Conservation (phyloP, 2,329 filamentous ascomycete species). For the Samsoniella hepiali region DNA sequence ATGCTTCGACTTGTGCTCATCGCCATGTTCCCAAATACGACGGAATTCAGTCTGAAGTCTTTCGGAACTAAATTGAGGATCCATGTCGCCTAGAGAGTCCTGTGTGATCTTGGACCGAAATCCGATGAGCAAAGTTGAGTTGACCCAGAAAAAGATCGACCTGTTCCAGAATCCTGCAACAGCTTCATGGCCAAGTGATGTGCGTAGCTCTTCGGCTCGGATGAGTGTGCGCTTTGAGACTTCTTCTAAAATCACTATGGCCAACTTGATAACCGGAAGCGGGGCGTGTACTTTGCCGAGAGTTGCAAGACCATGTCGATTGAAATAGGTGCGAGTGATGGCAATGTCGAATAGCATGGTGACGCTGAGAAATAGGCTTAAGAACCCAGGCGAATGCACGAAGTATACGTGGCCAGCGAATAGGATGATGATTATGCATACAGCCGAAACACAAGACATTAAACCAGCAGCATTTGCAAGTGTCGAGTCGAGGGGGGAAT, state of each 20-base stretch:
- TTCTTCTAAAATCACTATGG: constrained; percentile 32
- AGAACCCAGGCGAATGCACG: constrained; percentile 30
- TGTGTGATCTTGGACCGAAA: neutral
- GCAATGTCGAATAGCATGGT: constrained; percentile 34
- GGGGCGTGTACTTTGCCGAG: constrained; percentile 29
- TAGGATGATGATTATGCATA: constrained; percentile 28
- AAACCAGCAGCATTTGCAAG: constrained; percentile 29
- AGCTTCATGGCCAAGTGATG: constrained; percentile 22
- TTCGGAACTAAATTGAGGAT: neutral
- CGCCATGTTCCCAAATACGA: too few species aligned
- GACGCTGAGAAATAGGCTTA: constrained; percentile 32
- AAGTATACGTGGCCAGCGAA: constrained; percentile 33
- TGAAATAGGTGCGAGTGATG: constrained; percentile 31
- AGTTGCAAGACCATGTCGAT: constrained; percentile 24
- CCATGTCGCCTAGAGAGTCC: neutral
- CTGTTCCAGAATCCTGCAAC: constrained; percentile 22
- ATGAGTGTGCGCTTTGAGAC: constrained; percentile 25
- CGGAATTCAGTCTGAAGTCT: neutral
- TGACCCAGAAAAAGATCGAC: neutral
- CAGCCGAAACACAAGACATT: constrained; percentile 27
- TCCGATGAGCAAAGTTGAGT: neutral
- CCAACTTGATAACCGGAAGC: constrained; percentile 27
- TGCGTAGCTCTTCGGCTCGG: neutral
- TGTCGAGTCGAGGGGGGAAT: constrained; percentile 16
- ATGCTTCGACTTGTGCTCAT: neutral